Evolutionary conservation across 352 stramenopile species (phyloP), one percentile per base, ranked within the genome.

Genomic region (Globisporangium canariense): DNA sequence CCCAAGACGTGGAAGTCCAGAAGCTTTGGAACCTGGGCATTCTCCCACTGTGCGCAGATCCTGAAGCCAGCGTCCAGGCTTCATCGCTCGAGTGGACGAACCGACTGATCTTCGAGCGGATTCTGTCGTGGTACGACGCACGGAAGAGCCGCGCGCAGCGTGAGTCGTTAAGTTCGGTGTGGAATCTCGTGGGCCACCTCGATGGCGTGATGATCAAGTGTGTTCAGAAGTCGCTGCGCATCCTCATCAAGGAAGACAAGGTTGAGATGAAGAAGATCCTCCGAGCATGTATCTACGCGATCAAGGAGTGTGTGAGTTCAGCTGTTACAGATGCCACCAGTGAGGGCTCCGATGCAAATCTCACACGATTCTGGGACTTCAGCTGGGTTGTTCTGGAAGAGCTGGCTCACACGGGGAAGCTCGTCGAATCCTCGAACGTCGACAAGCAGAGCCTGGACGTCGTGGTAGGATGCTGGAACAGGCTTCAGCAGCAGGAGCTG

Each of bases 371-470:
- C 60, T 95, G 86, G 84, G 73, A 78, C 2, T 92, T 94, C 64
- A 93, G 87, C 41, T 96, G 87, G 87, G 78, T 93, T 51, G 64
- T 94, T 1, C 61, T 96, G 36, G 87, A 96, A 57, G 87, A 96
- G 45, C 64, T 96, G 1, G 81, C 86, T 3, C 76, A 82, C 51
- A 81, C 77, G 0, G 78, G 77, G 9, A 78, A 83, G 46, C 66
- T 93, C 2, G 70, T 89, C 30, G 75, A 90, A 28, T 75, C 78
- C 13, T 70, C 75, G 1, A 74, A 75, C n/a, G 74, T 70, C 1
- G 81, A 90, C 32, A 67, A 91, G 41, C 65, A 83, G 16, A 88
- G 91, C 43, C 71, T 89, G 52, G 68, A 73, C 28, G 76, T 91
- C 25, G 74, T 96, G 10, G 83, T 93, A n/a, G 71, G 86, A 16